Conservation (phyloP, 1,284 basidiomycete species). For the Pascua guehoae region DNA sequence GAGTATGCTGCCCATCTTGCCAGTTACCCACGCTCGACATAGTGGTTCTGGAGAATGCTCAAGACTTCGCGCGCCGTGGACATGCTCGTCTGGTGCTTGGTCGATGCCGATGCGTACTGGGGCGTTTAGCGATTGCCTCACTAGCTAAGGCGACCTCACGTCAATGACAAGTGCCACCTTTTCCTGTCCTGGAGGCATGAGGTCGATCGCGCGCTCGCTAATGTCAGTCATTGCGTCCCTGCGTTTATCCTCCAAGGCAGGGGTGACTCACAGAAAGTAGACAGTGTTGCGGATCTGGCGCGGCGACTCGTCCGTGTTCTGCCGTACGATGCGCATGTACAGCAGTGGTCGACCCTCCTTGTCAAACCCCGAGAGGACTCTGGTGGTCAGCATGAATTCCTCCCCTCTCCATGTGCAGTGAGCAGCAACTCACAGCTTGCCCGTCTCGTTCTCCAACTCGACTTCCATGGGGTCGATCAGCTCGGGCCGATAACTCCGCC, state of each 20-base stretch:
- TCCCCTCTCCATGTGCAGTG: not conserved
- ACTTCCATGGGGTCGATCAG: slow-evolving; percentile 73
- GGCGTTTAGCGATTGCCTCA: too few relatives aligned
- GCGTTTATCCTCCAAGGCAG: too few relatives aligned
- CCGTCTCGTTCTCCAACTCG: slow-evolving; percentile 68
- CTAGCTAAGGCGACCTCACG: slow-evolving; percentile 25
- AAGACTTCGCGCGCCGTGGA: slow-evolving; percentile 67
- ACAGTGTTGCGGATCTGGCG: slow-evolving; percentile 77
- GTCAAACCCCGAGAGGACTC: slow-evolving; percentile 77
- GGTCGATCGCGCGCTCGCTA: slow-evolving; percentile 78
- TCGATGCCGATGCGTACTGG: slow-evolving; percentile 29
- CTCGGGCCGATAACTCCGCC: slow-evolving; percentile 74
- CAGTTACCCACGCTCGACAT: slow-evolving; percentile 63
- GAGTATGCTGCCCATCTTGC: slow-evolving; percentile 42
- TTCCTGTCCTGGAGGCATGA: slow-evolving; percentile 78
- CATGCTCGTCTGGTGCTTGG: slow-evolving; percentile 65
- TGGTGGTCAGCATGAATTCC: slow-evolving; percentile 33
- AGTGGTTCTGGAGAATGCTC: slow-evolving; percentile 79
- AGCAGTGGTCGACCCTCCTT: slow-evolving; percentile 73
- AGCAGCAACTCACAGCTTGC: slow-evolving; percentile 69
- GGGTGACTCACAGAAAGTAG: slow-evolving; percentile 75
- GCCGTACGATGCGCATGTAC: slow-evolving; percentile 76
- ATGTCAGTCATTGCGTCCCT: not conserved
- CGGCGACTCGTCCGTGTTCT: slow-evolving; percentile 71
- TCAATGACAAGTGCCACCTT: slow-evolving; percentile 76